Evolutionary conservation across 805 yeast genomes (phyloP), one percentile per base, ranked within the genome.

Genomic region (Myxozyma neglecta): DNA sequence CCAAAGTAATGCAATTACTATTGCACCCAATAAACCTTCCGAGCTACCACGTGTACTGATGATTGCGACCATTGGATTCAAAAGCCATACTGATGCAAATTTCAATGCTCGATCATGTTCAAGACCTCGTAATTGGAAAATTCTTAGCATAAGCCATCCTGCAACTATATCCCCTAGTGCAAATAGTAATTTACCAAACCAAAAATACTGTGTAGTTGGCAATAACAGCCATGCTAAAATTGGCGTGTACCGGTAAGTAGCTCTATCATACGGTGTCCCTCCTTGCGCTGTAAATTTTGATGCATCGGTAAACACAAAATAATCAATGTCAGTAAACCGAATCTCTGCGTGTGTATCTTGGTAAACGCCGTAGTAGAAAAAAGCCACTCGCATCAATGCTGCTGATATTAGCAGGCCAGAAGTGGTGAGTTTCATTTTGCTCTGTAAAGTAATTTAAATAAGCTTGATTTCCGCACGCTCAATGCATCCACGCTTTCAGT

Each of bases 161-260:
- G 98, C 90, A 1, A 89, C 70, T 43, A 94, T 70, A 75, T 94
- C 98, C 67, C 96, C 85, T 0, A 82, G 37, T 57, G 91, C 83
- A 73, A 94, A 94, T 18, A 93, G 60, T 6, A 85, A 65, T 72
- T 94, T 94, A 1, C 98, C 98, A 69, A 87, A 88, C 64, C 85
- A 80, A 69, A 82, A 81, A 62, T 73, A 71, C 65, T 69, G 64
- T 1, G 82, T 77, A 35, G 89, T 88, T 0, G 97, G 97, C 0
- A 85, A 72, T 44, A 94, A 75, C 35, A 89, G 63, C 94, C 96
- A 90, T 10, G 97, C 85, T 39, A 94, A 76, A 42, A 94, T 73
- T 10, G 99, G 99, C 0, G 99, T 93, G 70, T 94, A 94, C 50
- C 99, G 77, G 70, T 93, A 94, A 0, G 99, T 94, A 59, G 87